Evolutionary conservation across 2,329 filamentous ascomycete species (phyloP).

Genomic region (Penicillium sp.): DNA sequence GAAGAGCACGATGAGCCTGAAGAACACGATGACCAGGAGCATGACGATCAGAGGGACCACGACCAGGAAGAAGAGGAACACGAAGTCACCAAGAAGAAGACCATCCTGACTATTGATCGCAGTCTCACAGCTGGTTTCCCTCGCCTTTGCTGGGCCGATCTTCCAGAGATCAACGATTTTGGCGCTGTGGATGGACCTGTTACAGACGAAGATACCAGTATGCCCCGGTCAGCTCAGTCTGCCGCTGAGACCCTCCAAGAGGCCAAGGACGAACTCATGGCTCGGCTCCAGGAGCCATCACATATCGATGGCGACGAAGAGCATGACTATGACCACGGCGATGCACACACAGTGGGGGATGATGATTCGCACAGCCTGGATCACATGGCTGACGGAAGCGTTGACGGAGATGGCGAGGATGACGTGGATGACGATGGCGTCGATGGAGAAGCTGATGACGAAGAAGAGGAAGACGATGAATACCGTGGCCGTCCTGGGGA

Average conservation of each 20-base stretch:
- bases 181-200: constrained; percentile 33
- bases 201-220: constrained; percentile 39
- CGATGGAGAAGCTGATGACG: constrained; percentile 43
- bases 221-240: constrained; percentile 41
- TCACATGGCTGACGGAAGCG: constrained; percentile 37
- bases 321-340: constrained; percentile 32
- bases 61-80: constrained; percentile 15
- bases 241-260: constrained; percentile 45
- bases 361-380: constrained; percentile 38
- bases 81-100: constrained; percentile 32
- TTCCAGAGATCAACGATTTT: constrained; percentile 39
- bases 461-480: constrained; percentile 46
- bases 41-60: constrained; percentile 30
- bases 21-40: constrained; percentile 12
- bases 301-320: constrained; percentile 35
- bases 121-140: constrained; percentile 34
- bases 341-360: constrained; percentile 36
- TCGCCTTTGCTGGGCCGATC: constrained; percentile 36
- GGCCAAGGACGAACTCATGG: constrained; percentile 45
- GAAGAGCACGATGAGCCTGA: constrained; percentile 16
- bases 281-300: constrained; percentile 40
- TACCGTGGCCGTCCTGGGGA: constrained; percentile 45
- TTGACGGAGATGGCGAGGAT: constrained; percentile 47
- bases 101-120: constrained; percentile 37
- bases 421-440: constrained; percentile 45